Evolutionary conservation across 108 stramenopile species (phyloP).

Genomic region (Parietichytrium sp.): DNA sequence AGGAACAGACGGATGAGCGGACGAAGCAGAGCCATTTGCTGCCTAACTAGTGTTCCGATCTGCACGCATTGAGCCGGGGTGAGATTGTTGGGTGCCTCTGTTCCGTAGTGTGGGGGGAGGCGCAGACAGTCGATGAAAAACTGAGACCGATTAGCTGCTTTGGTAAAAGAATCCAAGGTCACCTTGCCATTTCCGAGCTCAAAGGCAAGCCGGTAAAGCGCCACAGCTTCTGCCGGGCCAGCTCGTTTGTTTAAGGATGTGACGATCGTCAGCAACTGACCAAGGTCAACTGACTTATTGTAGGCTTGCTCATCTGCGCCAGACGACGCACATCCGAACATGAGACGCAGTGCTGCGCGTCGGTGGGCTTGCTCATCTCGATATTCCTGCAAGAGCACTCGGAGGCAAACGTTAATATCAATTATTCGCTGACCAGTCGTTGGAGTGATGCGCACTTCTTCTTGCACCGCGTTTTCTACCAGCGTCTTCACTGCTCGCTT

Average conservation of each 20-base stretch:
- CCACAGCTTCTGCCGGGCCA: slow-evolving; percentile 7
- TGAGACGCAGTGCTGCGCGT: slow-evolving; percentile 55
- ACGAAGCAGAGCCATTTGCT: slow-evolving; percentile 16
- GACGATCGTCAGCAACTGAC: background rate
- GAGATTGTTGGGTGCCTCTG: background rate
- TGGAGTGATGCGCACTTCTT: slow-evolving; percentile 34
- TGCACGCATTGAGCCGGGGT: background rate
- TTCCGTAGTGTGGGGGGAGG: background rate
- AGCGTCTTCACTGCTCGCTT: slow-evolving; percentile 38
- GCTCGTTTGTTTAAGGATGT: background rate
- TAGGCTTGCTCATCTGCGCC: background rate
- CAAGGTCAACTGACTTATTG: slow-evolving; percentile 22
- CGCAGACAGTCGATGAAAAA: slow-evolving; percentile 18
- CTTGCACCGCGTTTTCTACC: slow-evolving; percentile 37
- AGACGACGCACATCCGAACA: slow-evolving; percentile 54
- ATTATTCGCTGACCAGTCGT: slow-evolving; percentile 30
- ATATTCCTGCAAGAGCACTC: slow-evolving; percentile 36
- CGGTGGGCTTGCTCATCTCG: slow-evolving; percentile 48
- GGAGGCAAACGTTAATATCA: slow-evolving; percentile 39
- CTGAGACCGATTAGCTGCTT: slow-evolving; percentile 8
- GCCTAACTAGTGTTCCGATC: background rate
- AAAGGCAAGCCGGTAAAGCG: background rate
- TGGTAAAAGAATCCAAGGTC: slow-evolving; percentile 1
- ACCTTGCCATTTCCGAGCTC: slow-evolving; percentile 26
- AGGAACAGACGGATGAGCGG: background rate